Conservation (phyloP, 805 yeast genomes). For the Lachancea lanzarotensis region DNA sequence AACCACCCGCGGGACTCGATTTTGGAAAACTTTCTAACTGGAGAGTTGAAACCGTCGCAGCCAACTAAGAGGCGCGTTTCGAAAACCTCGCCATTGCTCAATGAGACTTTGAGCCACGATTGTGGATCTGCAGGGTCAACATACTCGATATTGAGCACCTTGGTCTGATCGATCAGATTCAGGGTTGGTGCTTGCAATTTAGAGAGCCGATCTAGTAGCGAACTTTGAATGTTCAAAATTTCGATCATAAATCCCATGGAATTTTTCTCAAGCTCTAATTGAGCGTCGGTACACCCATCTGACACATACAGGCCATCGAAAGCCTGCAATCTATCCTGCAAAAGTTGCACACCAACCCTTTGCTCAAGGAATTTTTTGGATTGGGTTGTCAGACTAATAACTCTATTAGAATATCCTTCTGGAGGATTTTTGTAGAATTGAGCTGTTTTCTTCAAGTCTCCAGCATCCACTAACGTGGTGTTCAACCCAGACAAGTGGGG, state of each 20-base stretch:
- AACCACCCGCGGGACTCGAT: slow-evolving; percentile 91
- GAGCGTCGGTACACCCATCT: slow-evolving; percentile 70
- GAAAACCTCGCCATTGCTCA: slow-evolving; percentile 57
- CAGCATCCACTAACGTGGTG: slow-evolving; percentile 70
- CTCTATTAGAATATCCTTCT: slow-evolving; percentile 63
- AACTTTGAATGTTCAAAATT: slow-evolving; percentile 74
- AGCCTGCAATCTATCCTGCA: slow-evolving; percentile 66
- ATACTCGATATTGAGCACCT: slow-evolving; percentile 50
- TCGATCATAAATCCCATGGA: slow-evolving; percentile 79
- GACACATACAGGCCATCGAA: slow-evolving; percentile 81
- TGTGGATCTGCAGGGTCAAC: slow-evolving; percentile 31
- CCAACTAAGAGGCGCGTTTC: slow-evolving; percentile 79
- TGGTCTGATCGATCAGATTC: slow-evolving; percentile 56
- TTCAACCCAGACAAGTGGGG: slow-evolving; percentile 52
- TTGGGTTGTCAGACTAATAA: slow-evolving; percentile 79
- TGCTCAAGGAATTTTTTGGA: slow-evolving; percentile 57
- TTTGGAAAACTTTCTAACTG: slow-evolving; percentile 74
- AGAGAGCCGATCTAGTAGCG: slow-evolving; percentile 49
- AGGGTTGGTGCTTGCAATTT: slow-evolving; percentile 35
- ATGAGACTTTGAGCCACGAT: slow-evolving; percentile 72
- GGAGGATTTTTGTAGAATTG: slow-evolving; percentile 32
- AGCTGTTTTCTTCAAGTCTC: slow-evolving; percentile 48
- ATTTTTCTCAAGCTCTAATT: slow-evolving; percentile 63
- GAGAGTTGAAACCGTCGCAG: slow-evolving; percentile 94
- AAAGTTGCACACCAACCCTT: slow-evolving; percentile 71